Base-by-base conservation (phyloP, 371 early-diverging fungal species). In the Blakeslea trispora region DNA sequence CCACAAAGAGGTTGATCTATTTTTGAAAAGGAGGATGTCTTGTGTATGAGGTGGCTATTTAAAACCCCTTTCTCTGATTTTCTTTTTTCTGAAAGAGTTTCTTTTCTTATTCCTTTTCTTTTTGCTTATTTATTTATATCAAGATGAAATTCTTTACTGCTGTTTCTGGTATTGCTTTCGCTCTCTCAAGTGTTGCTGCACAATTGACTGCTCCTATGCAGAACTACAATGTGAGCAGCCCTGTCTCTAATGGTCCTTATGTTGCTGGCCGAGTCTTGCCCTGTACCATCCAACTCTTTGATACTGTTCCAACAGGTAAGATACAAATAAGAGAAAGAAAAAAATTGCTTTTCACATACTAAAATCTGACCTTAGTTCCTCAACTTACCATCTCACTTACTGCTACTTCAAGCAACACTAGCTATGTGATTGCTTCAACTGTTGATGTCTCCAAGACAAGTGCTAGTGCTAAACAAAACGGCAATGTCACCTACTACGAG, bases 141-240 rank as follows among this genome's bases (percentile, higher is more conserved):
- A 42, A 43, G 35, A 65, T 65, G 66, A 65, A 58, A 32, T 60
- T 60, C 50, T 24, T 49, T 49, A 31, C 53, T 53, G 44, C 49
- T 53, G 55, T 44, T 45, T 47, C 59, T 50, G 60, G 60, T 35
- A 44, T 65, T 28, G 34, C 37, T n/a, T 53, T 60, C 35, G 59
- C 54, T 24, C 24, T 53, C 18, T 34, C 58, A 31, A 22, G 55
- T 31, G 69, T 59, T 22, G 39, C 60, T 34, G 75, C 71, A 41
- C 71, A 74, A 53, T 22, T 71, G n/a, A 64, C 68, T 49, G 63
- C 66, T 22, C 68, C 76, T 34, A 66, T 53, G 42, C 57, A 66
- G 44, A 70, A 68, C 55, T 75, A 68, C 40, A 72, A 75, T 54
- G 69, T 75, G 15, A 65, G 66, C 17, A 70, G 66, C 35, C 76